Conservation (phyloP, 441 rosid species). For the Adansonia gregorii region DNA sequence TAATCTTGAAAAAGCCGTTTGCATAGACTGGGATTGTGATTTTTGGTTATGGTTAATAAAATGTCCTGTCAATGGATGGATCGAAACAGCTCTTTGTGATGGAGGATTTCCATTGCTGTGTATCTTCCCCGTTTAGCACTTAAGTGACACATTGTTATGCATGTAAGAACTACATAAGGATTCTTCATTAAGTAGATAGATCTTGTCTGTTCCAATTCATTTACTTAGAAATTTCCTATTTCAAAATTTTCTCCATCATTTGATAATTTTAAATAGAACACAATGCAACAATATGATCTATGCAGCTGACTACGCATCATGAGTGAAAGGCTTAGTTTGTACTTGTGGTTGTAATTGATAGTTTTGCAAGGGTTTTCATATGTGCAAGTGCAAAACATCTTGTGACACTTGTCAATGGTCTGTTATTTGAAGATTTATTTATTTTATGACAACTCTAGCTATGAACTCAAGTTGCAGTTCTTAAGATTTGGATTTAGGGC, state of each 20-base stretch:
- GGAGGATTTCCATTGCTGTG: background rate
- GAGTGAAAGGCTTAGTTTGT: background rate
- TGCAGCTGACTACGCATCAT: background rate
- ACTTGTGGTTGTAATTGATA: background rate
- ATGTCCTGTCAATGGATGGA: background rate
- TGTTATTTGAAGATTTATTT: background rate
- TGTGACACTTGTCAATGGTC: background rate
- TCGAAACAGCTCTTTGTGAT: background rate
- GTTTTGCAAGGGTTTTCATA: background rate
- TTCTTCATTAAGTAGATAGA: background rate
- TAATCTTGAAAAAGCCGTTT: background rate
- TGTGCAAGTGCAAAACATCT: constrained; percentile 4
- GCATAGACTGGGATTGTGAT: background rate
- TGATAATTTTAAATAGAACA: background rate
- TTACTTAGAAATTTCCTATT: background rate
- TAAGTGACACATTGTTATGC: background rate
- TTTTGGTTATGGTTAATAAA: background rate
- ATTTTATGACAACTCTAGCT: background rate
- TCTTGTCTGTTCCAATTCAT: background rate
- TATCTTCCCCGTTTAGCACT: background rate
- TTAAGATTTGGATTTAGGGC: background rate
- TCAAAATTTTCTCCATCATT: background rate
- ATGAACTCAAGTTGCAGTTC: background rate
- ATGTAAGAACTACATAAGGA: background rate
- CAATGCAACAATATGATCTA: background rate